Evolutionary conservation across 805 yeast species (phyloP).

Genomic region (Pichia cephalocereana): DNA sequence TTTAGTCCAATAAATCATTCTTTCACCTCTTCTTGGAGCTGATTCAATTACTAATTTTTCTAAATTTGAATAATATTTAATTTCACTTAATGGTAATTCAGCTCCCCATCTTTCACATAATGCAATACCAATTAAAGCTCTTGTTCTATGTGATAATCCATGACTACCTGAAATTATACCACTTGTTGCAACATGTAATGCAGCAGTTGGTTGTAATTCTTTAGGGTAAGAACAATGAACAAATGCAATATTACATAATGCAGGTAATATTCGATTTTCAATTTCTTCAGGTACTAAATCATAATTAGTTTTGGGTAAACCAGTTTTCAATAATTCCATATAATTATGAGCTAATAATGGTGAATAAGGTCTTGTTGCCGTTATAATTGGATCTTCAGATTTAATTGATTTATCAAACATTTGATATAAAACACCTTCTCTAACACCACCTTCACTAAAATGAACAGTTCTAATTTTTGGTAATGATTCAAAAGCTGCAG

Average conservation of each 20-base stretch:
- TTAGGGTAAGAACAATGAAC: conserved; percentile 71
- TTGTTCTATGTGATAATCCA: conserved; percentile 61
- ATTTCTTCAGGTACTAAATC: conserved; percentile 50
- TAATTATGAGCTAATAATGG: conserved; percentile 55
- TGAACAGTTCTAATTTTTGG: conserved; percentile 55
- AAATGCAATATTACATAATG: conserved; percentile 65
- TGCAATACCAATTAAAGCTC: conserved; percentile 67
- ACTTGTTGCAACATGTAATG: conserved; percentile 61
- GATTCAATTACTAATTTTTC: conserved; percentile 41
- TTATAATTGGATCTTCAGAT: conserved; percentile 57
- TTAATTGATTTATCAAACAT: conserved; percentile 48
- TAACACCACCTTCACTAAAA: conserved; percentile 68
- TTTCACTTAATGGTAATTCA: conserved; percentile 53
- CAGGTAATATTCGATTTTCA: conserved; percentile 52
- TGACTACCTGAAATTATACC: conserved; percentile 71
- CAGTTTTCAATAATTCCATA: conserved; percentile 41
- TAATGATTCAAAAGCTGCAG: conserved; percentile 53
- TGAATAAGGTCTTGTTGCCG: conserved; percentile 66
- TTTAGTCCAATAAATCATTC: conserved; percentile 62
- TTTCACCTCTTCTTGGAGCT: conserved; percentile 31
- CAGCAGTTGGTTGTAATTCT: conserved; percentile 67
- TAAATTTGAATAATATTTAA: conserved; percentile 34
- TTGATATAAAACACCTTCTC: conserved; percentile 67
- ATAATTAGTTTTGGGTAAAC: conserved; percentile 37
- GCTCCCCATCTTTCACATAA: conserved; percentile 80